A percentile compares a stretch with the other conserved stretches of the same genome.
phyloP scores from a whole-genome alignment of 2,329 filamentous ascomycete genomes.

The Pseudogymnoascus sp. region DNA sequence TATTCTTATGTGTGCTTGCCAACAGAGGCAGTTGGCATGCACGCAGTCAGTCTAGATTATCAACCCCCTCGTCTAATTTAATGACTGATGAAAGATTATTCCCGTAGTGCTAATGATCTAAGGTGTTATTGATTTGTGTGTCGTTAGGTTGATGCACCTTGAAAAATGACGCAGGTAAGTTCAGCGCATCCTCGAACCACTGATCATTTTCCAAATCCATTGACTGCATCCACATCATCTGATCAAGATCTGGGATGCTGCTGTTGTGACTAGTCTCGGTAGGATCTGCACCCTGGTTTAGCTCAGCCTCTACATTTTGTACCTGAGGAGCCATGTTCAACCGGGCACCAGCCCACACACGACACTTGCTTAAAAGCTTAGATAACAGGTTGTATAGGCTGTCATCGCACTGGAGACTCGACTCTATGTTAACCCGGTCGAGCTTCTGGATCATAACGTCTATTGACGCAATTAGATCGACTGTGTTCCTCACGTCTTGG shows the following conservation, averaged over 20 bases:
- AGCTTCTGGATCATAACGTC: constrained; percentile 28
- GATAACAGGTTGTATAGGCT: constrained; percentile 23
- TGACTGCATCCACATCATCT: background rate
- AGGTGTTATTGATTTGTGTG: background rate
- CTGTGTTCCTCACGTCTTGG: constrained; percentile 28
- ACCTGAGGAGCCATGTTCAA: background rate
- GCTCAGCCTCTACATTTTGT: background rate
- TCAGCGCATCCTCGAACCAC: background rate
- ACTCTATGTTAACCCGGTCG: constrained; percentile 23
- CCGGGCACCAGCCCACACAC: background rate
- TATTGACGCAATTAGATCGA: constrained; percentile 28
- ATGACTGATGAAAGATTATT: too few relatives aligned
- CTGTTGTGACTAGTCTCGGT: constrained; percentile 23
- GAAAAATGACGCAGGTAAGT: background rate
- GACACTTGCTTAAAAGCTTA: constrained; percentile 22
- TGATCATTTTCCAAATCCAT: background rate
- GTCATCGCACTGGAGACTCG: constrained; percentile 26
- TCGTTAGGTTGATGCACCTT: background rate
- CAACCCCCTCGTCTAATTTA: too few relatives aligned
- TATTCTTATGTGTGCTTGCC: too few relatives aligned
- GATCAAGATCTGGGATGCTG: background rate
- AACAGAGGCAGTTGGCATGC: too few relatives aligned
- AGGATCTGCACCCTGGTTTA: constrained; percentile 10
- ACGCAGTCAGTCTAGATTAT: too few relatives aligned
- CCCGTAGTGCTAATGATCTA: background rate